Conservation (phyloP, 345 rosid species). For the Bruguiera parviflora region DNA sequence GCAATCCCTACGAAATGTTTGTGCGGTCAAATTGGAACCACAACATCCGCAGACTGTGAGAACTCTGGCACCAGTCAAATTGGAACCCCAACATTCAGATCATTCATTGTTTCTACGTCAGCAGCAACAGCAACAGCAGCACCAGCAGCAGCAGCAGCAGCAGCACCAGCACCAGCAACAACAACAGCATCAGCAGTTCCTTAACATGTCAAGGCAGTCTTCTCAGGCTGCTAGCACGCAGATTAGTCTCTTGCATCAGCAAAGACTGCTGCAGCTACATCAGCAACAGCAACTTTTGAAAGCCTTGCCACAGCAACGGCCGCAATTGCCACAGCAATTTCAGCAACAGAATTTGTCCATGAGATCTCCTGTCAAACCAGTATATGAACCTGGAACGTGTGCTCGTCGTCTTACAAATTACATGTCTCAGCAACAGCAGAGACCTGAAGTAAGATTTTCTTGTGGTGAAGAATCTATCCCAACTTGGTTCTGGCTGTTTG, state of each 20-base stretch:
- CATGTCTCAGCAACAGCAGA: constrained; percentile 90
- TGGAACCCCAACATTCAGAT: constrained; percentile 80
- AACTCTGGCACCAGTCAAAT: constrained; percentile 60
- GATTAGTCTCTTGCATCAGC: constrained; percentile 68
- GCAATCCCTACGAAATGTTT: constrained; percentile 57
- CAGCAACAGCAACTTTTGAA: constrained; percentile 81
- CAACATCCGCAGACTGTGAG: constrained; percentile 66
- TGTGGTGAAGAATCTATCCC: constrained; percentile 5
- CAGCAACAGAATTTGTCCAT: constrained; percentile 73
- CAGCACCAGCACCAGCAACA: constrained; percentile 60
- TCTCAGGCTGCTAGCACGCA: constrained; percentile 69
- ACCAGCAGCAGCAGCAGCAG: constrained; percentile 64
- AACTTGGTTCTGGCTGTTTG: constrained; percentile 11
- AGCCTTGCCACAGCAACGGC: constrained; percentile 77
- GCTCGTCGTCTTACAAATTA: constrained; percentile 88
- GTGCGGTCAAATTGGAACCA: constrained; percentile 69
- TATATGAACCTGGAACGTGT: constrained; percentile 93
- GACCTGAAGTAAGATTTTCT: constrained; percentile 72
- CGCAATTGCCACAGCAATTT: constrained; percentile 71
- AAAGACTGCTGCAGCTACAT: constrained; percentile 68
- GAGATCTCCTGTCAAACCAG: constrained; percentile 67
- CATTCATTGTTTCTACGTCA: constrained; percentile 75
- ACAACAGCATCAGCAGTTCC: constrained; percentile 43
- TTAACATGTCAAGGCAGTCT: constrained; percentile 82
- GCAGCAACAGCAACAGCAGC: constrained; percentile 68